Evolutionary conservation across 805 yeast species (phyloP).

Genomic region (Wickerhamiella cacticola): DNA sequence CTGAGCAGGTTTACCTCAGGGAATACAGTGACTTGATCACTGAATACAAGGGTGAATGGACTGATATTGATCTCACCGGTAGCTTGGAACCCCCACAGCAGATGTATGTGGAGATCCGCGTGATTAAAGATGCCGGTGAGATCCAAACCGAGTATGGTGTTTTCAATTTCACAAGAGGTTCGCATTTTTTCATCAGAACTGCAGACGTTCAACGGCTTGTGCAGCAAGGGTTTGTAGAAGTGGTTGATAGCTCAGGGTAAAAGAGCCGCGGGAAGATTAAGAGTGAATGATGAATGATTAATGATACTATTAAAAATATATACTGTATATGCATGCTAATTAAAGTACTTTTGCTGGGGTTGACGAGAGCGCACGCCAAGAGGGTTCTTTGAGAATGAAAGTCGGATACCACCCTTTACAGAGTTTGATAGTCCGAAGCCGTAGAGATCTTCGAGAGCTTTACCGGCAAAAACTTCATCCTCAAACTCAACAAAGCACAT

Average conservation of each 20-base stretch:
- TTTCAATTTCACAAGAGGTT: constrained; percentile 80
- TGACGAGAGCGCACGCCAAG: constrained; percentile 75
- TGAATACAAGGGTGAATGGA: constrained; percentile 63
- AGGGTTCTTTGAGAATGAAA: constrained; percentile 92
- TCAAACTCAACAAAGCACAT: constrained; percentile 99
- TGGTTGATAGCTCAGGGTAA: constrained; percentile 35
- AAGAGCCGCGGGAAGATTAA: too few relatives aligned
- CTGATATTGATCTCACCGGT: constrained; percentile 79
- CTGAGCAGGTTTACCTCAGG: constrained; percentile 68
- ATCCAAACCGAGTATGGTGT: constrained; percentile 93
- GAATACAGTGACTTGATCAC: constrained; percentile 59
- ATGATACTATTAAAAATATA: neutral
- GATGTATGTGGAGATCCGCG: constrained; percentile 88
- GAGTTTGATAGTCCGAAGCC: constrained; percentile 84
- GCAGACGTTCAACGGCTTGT: constrained; percentile 88
- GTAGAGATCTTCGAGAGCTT: constrained; percentile 85
- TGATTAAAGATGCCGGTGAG: constrained; percentile 88
- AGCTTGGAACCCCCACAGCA: constrained; percentile 83
- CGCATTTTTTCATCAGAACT: constrained; percentile 87
- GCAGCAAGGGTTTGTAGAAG: constrained; percentile 86
- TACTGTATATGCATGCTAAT: constrained; percentile 10
- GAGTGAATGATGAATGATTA: neutral
- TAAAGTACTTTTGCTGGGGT: constrained; percentile 11
- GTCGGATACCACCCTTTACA: constrained; percentile 85
- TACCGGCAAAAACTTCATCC: constrained; percentile 84